A percentile compares a stretch with the other conserved stretches of the same genome.
phyloP scores from a whole-genome alignment of 2,329 filamentous ascomycete species.

The Pseudopithomyces chartarum region DNA sequence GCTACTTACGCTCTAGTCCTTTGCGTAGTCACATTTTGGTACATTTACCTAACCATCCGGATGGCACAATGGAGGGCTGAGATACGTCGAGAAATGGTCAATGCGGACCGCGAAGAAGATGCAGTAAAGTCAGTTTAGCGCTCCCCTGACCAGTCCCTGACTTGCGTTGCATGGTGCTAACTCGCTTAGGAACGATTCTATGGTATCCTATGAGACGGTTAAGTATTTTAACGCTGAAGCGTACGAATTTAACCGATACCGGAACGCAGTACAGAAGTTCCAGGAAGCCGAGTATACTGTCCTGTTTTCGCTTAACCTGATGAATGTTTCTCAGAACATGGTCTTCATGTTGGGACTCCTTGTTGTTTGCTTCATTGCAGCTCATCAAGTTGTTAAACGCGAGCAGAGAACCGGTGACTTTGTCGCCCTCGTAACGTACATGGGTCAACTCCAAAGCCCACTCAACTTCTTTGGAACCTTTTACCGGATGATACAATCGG shows the following conservation, averaged over 20 bases:
- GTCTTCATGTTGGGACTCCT: constrained; percentile 69
- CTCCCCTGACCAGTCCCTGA: neutral
- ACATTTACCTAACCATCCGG: constrained; percentile 93
- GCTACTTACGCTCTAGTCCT: constrained; percentile 90
- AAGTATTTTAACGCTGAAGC: constrained; percentile 68
- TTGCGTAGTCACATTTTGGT: constrained; percentile 89
- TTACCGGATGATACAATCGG: constrained; percentile 92
- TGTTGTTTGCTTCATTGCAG: constrained; percentile 71
- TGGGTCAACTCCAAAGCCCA: constrained; percentile 73
- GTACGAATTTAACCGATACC: constrained; percentile 64
- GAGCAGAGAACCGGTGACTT: constrained; percentile 69
- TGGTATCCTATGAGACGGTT: constrained; percentile 92
- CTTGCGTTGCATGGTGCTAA: constrained; percentile 22
- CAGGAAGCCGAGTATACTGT: constrained; percentile 64
- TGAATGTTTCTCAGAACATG: constrained; percentile 67
- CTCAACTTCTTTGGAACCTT: constrained; percentile 86
- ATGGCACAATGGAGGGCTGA: constrained; percentile 94
- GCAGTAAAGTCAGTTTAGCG: constrained; percentile 74
- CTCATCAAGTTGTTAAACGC: constrained; percentile 69
- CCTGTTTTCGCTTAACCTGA: constrained; percentile 60
- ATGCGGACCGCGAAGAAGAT: constrained; percentile 91
- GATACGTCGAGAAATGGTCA: constrained; percentile 91
- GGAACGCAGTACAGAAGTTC: constrained; percentile 60
- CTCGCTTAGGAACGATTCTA: constrained; percentile 77
- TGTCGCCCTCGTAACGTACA: constrained; percentile 73